phyloP scores from a whole-genome alignment of 1,284 basidiomycete species.

The Rhodotorula sp. region DNA sequence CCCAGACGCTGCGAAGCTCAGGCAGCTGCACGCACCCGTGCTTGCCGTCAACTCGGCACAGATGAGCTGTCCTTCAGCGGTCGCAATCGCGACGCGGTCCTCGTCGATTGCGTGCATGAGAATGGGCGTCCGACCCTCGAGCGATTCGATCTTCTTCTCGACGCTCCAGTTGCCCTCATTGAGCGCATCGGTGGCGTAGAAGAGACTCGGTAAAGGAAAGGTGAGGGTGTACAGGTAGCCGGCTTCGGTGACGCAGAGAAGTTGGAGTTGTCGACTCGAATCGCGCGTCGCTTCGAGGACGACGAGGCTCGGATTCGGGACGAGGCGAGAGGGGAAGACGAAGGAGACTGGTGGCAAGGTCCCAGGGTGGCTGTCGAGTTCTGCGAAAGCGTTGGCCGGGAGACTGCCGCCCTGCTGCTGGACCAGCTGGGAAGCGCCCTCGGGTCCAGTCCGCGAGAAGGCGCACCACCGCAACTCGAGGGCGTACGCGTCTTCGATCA shows the following conservation, averaged over 20 bases:
- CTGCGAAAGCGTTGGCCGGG: constrained; percentile 3
- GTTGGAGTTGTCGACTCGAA: constrained; percentile 55
- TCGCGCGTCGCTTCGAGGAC: not conserved
- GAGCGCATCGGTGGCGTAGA: constrained; percentile 18
- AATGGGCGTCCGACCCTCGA: constrained; percentile 21
- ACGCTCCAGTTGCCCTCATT: constrained; percentile 18
- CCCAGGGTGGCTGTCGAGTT: constrained; percentile 20
- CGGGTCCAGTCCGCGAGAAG: constrained; percentile 1
- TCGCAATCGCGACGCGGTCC: constrained; percentile 19
- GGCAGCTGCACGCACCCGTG: constrained; percentile 1
- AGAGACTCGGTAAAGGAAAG: constrained; percentile 57
- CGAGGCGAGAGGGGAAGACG: constrained; percentile 28
- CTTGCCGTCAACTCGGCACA: constrained; percentile 18
- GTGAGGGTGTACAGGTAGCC: constrained; percentile 76
- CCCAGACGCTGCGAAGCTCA: too few relatives aligned
- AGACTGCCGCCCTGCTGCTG: not conserved
- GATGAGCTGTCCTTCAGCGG: constrained; percentile 24
- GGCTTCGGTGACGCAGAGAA: constrained; percentile 66
- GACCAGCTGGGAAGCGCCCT: not conserved
- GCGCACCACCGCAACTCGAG: constrained; percentile 34
- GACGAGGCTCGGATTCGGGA: constrained; percentile 21
- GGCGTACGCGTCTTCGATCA: constrained; percentile 31
- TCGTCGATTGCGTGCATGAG: constrained; percentile 27
- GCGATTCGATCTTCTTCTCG: constrained; percentile 27
- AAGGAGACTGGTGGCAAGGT: constrained; percentile 35